These are phyloP conservation scores for Gautieria morchelliformis DNA, from an alignment of 768 basidiomycete genomes.

Conservation along the genomic window DNA sequence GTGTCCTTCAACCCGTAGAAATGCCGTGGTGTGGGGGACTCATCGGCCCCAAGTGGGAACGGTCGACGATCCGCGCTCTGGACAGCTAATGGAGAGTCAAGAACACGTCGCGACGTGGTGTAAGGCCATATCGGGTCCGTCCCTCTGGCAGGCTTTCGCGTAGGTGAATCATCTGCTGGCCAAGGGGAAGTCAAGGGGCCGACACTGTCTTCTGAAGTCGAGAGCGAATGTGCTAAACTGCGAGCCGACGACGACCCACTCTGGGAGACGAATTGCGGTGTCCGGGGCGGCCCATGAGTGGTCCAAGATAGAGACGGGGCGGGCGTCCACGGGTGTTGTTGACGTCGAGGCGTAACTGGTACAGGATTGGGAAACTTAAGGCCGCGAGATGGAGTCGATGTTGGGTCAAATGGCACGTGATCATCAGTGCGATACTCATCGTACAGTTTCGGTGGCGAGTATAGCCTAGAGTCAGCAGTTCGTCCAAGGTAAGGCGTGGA, in stretches of 20 bases:
- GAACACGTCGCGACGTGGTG: background rate
- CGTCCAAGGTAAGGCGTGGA: background rate
- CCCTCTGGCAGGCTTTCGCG: background rate
- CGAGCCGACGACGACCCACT: background rate
- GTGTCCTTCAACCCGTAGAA: background rate
- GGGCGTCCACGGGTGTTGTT: background rate
- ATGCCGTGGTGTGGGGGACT: background rate
- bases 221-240: background rate
- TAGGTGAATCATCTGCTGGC: background rate
- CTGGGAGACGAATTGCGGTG: background rate
- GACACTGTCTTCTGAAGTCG: background rate
- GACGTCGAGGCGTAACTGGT: slow-evolving; percentile 4
- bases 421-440: slow-evolving; percentile 23
- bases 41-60: background rate
- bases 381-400: slow-evolving; percentile 73
- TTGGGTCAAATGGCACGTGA: slow-evolving; percentile 63
- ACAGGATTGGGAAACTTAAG: slow-evolving; percentile 35
- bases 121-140: background rate
- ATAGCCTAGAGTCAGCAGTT: background rate
- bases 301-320: background rate
- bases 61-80: background rate
- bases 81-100: background rate
- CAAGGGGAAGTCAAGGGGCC: background rate
- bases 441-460: background rate
- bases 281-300: background rate